Base-by-base conservation (phyloP, 345 rosid species). In the Raphanus sativus region DNA sequence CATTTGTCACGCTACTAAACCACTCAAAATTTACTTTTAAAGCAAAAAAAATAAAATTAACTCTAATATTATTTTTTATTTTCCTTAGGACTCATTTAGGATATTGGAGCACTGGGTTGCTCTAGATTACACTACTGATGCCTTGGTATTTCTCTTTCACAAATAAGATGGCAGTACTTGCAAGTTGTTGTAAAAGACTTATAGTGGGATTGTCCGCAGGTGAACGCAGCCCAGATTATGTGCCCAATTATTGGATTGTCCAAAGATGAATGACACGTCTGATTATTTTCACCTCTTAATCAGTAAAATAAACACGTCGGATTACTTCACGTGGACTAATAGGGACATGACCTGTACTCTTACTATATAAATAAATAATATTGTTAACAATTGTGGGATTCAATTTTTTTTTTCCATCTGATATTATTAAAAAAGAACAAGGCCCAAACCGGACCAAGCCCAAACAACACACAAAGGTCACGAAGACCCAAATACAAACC, bases 281-380 rank as follows among this genome's bases (percentile, higher is more conserved):
- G 81, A 40, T 56, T 60, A 48, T 32, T 70, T 26, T 68, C 75
- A 69, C 21, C 15, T 63, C 59, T 63, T 26, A 48, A 26, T 77
- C 66, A 29, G 65, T 54, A 77, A 63, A 70, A 64, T 1, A 24
- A 28, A 42, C 30, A 77, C 81, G 76, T 77, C 76, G 10, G 52
- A 42, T 65, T 32, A 32, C 32, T 65, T 77, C 81, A 78, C 81
- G 81, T 78, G 81, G 77, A 66, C 81, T 78, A 73, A 78, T 16
- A 78, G 76, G 24, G 81, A 73, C 69, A 48, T 77, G 67, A 58
- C 42, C 25, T 71, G 29, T 71, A 58, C 50, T 29, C 71, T 17
- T 58, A 30, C 2, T 68, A 3, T 63, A 52, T 32, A 1, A 62
- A 24, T 32, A 42, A 16, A 30, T 26, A 33, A 13, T 28, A 16